Base-by-base conservation (phyloP, 2,329 filamentous ascomycete genomes). In the Penicillium vulpinum region DNA sequence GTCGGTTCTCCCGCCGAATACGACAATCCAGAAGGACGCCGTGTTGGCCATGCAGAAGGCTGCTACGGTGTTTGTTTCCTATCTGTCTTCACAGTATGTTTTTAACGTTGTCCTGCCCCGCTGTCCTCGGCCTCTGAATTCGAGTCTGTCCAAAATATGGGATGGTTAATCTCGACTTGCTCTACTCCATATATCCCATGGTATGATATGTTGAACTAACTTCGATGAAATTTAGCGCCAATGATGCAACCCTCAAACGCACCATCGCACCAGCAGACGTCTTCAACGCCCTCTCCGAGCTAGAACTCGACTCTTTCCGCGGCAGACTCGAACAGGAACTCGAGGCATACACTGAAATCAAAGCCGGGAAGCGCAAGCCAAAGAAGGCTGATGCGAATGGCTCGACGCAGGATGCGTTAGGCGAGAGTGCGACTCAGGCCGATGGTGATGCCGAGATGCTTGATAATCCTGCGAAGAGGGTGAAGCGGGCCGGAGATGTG, bases 31-130 rank as follows among this genome's bases (percentile, higher is more conserved):
- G 65, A 87, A 86, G 72, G 85, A 88, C 73, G 85, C 85, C 11
- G 74, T 87, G 4, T 74, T 86, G 16, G 85, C 85, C 8, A 81
- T 88, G 59, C 83, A 84, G 49, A 88, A 87, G 68, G 84, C 83
- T 59, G 85, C 85, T 28, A 88, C 85, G 4, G 85, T 88, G 4
- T 88, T 88, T 70, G 82, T 88, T 18, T 87, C 83, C 58, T 87
- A 87, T 69, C 74, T 87, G 46, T 82, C 83, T 56, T 80, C 81
- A 55, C 79, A 81, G 84, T 86, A 78, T 58, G 81, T 70, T 41
- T 31, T 13, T 18, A 26, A 40, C 22, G n/a, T n/a, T n/a, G n/a
- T n/a, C 48, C 22, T 24, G 13, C 8, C 44, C 36, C 35, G 28
- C 24, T 31, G 16, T 15, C 26, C 15, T 43, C 18, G 8, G 18